phyloP scores from a whole-genome alignment of 805 yeast genomes.

The Grigorovia jiainica region DNA sequence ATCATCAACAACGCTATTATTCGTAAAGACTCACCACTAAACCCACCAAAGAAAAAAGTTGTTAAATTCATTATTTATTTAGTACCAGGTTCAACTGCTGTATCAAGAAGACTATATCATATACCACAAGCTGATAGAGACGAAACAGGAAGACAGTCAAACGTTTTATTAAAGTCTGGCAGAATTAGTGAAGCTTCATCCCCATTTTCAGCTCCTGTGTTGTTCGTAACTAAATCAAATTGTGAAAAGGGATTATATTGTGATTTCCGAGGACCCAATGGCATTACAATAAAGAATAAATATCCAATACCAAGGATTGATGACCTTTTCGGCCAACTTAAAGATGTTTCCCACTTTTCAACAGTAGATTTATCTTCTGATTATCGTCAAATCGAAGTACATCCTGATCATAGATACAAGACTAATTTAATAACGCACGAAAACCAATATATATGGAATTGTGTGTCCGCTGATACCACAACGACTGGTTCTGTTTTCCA shows the following conservation, averaged over 20 bases:
- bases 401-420: slow-evolving; percentile 2
- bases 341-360: slow-evolving; percentile 1
- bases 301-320: slow-evolving; percentile 4
- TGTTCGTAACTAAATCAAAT: neutral
- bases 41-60: too few relatives aligned
- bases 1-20: too few relatives aligned
- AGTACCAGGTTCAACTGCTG: neutral
- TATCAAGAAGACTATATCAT: neutral
- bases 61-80: neutral
- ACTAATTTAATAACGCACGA: slow-evolving; percentile 2
- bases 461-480: slow-evolving; percentile 3
- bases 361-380: slow-evolving; percentile 7
- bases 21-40: too few relatives aligned
- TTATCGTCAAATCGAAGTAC: slow-evolving; percentile 11
- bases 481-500: slow-evolving; percentile 2
- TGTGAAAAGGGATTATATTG: slow-evolving; percentile 1
- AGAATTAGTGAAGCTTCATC: neutral
- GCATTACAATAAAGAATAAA: slow-evolving; percentile 2
- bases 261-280: slow-evolving; percentile 4
- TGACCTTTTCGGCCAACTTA: neutral
- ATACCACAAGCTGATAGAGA: neutral
- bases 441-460: slow-evolving; percentile 1
- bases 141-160: slow-evolving; percentile 9
- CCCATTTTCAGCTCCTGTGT: neutral
- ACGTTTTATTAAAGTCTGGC: neutral